phyloP scores from a whole-genome alignment of 2,329 filamentous ascomycete species.

The Geosmithia morbida region DNA sequence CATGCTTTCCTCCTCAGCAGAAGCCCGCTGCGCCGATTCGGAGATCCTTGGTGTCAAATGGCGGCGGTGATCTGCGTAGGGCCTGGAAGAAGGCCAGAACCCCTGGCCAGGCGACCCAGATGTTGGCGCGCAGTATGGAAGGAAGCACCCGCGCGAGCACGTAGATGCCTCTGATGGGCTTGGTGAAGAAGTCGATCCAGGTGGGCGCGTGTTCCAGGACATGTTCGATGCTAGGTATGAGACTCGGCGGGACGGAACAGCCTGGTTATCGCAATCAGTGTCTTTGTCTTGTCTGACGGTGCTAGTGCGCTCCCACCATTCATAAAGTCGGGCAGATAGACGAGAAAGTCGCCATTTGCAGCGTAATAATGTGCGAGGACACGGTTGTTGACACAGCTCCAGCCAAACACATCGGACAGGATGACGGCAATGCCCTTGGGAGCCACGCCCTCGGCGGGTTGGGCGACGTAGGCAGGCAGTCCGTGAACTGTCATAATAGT shows the following conservation, averaged over 20 bases:
- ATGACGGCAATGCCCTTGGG: conserved; percentile 32
- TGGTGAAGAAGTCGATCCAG: conserved; percentile 1
- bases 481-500: conserved; percentile 9
- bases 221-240: conserved; percentile 1
- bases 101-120: conserved; percentile 1
- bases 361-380: conserved; percentile 37
- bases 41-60: conserved; percentile 4
- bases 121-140: conserved; percentile 1
- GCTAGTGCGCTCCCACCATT: conserved; percentile 7
- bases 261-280: neutral
- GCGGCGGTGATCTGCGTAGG: conserved; percentile 3
- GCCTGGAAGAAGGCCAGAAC: conserved; percentile 4
- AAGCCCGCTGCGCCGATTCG: conserved; percentile 39
- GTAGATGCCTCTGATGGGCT: conserved; percentile 1
- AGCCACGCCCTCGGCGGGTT: conserved; percentile 5
- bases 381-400: conserved; percentile 33
- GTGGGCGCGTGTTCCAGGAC: conserved; percentile 1
- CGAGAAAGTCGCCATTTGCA: conserved; percentile 21
- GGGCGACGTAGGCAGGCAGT: conserved; percentile 10
- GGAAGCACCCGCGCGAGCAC: conserved; percentile 1
- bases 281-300: neutral
- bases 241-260: neutral
- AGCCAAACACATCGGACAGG: conserved; percentile 38
- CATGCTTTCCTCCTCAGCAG: conserved; percentile 47
- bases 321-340: conserved; percentile 40